Evolutionary conservation across 441 rosid genomes (phyloP), one percentile per base, ranked within the genome.

Genomic region (Kokia cookei): DNA sequence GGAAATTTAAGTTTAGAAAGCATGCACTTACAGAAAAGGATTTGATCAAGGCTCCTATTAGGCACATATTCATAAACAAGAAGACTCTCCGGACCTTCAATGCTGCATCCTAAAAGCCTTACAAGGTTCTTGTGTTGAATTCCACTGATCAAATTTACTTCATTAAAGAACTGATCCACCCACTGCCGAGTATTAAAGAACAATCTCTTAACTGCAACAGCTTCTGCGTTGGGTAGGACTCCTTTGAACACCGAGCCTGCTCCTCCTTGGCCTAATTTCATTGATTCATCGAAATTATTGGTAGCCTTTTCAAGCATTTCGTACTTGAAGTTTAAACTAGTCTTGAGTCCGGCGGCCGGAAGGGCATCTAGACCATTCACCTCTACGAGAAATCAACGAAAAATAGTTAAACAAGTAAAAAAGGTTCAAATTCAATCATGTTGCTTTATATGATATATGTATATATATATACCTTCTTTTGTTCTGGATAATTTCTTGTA

Each of bases 111-210:
- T 67, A 92, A 69, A 58, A 92, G 89, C 65, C 78, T 84, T 22
- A 90, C 90, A 24, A 92, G 85, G 82, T 89, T 90, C 79, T 83
- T 80, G 78, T 92, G 97, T 68, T 82, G 84, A 73, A 90, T 82
- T 60, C 86, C 86, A 17, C 84, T 89, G 59, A 89, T 90, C 67
- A 88, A 50, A 74, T 89, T 88, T 53, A 90, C 93, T 82, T 92
- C 95, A 48, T 90, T 90, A 72, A 86, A 92, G 86, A 92, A 90
- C 55, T 87, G 87, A 80, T 92, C 95, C 19, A 83, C 92, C 95
- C 93, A 89, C 63, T 89, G 89, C 14, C 84, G 74, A 2, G 90
- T 84, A 70, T 84, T 92, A 60, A 87, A 88, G 78, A 89, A 83
- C 73, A 92, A 74, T 72, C 87, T 86, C 61, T 92, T 92, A 24